These are phyloP conservation scores for Cichorium intybus DNA, from an alignment of 140 eudicot species.

Conservation along the genomic window DNA sequence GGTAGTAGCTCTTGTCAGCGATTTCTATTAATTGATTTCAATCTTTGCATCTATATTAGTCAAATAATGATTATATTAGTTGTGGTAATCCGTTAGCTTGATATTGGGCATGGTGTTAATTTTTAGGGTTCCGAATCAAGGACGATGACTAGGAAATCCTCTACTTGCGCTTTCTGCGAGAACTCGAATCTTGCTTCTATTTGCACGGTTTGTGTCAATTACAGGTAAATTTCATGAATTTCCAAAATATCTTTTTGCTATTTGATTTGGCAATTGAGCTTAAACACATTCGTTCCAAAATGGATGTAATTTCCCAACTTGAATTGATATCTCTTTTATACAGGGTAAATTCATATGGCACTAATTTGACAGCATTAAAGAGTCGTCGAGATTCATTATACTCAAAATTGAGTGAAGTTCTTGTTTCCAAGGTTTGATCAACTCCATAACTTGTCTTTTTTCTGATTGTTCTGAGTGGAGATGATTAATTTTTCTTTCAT, in stretches of 20 bases:
- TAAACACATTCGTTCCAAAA: background rate
- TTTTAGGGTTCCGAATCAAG: slow-evolving; percentile 33
- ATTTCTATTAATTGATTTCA: background rate
- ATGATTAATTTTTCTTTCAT: background rate
- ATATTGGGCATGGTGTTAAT: background rate
- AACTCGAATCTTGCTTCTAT: slow-evolving; percentile 73
- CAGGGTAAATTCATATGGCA: slow-evolving; percentile 68
- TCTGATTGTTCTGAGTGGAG: background rate
- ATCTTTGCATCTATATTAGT: background rate
- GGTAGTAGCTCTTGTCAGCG: background rate
- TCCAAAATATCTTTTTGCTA: background rate
- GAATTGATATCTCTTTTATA: background rate
- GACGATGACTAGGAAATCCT: slow-evolving; percentile 49
- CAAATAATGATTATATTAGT: background rate
- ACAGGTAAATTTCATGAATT: slow-evolving; percentile 41
- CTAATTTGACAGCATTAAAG: slow-evolving; percentile 54
- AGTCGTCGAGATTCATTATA: slow-evolving; percentile 58
- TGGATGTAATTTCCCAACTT: background rate
- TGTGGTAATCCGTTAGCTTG: background rate
- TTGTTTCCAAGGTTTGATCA: slow-evolving; percentile 68
- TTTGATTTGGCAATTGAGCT: background rate
- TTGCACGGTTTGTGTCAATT: slow-evolving; percentile 70
- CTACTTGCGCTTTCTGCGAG: slow-evolving; percentile 66
- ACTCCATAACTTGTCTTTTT: slow-evolving; percentile 1
- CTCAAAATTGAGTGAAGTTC: slow-evolving; percentile 56